Base-by-base conservation (phyloP, 2,329 filamentous ascomycete genomes). In the Fonsecaea multimorphosa region DNA sequence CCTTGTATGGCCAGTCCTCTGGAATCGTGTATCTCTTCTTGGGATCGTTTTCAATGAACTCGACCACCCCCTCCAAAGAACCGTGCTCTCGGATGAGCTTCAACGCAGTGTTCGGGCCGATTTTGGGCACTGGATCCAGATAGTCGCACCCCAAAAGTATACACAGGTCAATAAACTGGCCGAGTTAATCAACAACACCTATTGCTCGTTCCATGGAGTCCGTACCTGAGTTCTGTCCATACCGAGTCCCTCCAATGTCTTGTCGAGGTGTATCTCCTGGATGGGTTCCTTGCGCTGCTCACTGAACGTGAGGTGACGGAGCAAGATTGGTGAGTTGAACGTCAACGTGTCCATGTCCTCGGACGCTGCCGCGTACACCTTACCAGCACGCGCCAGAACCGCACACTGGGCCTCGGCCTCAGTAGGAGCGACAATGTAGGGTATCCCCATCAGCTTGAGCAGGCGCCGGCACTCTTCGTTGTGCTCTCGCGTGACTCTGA, bases 271-370 rank as follows among this genome's bases (percentile, higher is more conserved):
- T 58, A 99, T 96, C 78, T 99, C 95, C 74, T 96, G 93, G 72
- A 99, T 97, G 0, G 95, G 95, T 77, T 98, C 93, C 80, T 99
- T 99, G 70, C 94, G 87, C 81, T 97, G 93, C 82, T 99, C 95
- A 76, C 92, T 96, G 78, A 97, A 98, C 1, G 95, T 99, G 69
- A 99, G 85, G 79, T 99, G 93, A 57, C 95, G 87, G 70, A 99
- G 82, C 54, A 99, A 82, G 65, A 99, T 93, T 0, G 95, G 95
- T 58, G 93, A 86, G 74, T 97, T 89, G 78, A 99, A 99, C 74
- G 94, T 98, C 62, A 99, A 82, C 0, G 95, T 99, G 76, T 99
- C 95, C 95, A 99, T 99, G 80, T 99, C 95, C 80, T 99, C 95
- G 70, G 91, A 96, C 2, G 95, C 95, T 22, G 95, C 95, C 2